A percentile compares a stretch with the other conserved stretches of the same genome.
These are phyloP conservation scores for Tephrocybe sp. DNA, from an alignment of 768 basidiomycete genomes.

Conservation along the genomic window DNA sequence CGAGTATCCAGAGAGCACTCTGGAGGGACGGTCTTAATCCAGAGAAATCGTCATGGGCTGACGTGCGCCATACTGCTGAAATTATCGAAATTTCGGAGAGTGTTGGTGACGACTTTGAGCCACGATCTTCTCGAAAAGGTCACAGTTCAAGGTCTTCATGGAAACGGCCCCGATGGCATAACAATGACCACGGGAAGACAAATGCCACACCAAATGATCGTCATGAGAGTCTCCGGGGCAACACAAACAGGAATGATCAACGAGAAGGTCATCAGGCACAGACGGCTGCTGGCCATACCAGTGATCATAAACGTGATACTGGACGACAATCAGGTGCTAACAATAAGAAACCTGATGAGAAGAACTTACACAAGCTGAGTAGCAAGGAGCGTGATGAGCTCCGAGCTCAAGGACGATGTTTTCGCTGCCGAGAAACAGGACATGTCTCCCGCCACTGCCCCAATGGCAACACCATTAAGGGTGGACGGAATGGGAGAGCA, in stretches of 20 bases:
- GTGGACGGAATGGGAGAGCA: neutral
- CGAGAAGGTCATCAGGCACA: too few species aligned
- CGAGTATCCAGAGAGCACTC: constrained; percentile 3
- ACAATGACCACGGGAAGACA: too few species aligned
- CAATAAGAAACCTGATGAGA: neutral
- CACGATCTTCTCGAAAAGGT: neutral
- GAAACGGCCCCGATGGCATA: too few species aligned
- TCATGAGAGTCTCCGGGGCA: too few species aligned
- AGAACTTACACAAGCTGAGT: neutral
- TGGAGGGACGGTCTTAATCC: constrained; percentile 12
- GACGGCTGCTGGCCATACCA: neutral
- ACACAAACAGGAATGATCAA: too few species aligned
- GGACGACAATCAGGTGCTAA: neutral
- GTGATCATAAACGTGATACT: neutral
- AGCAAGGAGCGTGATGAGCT: constrained; percentile 1
- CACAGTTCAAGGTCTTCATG: neutral
- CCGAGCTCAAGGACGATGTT: neutral
- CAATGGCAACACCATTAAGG: too few species aligned
- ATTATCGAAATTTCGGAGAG: constrained; percentile 8
- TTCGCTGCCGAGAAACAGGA: neutral
- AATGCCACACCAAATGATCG: too few species aligned
- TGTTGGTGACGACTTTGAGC: neutral
- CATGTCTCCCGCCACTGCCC: constrained; percentile 1
- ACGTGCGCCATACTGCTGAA: constrained; percentile 4
- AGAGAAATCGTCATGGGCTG: constrained; percentile 9